Evolutionary conservation across 331 rosid genomes (phyloP).

Genomic region (Pyrus hybrid): DNA sequence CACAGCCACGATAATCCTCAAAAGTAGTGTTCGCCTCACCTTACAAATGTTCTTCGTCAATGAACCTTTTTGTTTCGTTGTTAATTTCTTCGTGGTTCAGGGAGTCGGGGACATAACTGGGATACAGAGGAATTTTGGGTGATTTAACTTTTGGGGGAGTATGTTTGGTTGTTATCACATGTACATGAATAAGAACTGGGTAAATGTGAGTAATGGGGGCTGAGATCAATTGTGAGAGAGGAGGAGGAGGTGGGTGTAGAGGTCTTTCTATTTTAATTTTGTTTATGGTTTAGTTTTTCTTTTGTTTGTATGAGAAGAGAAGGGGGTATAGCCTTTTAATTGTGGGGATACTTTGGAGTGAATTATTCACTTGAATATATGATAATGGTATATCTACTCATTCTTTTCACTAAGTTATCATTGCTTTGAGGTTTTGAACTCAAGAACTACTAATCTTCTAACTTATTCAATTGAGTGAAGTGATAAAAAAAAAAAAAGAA

Average conservation of each 20-base stretch:
- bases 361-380: constrained; percentile 33
- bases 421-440: neutral
- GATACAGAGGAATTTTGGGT: constrained; percentile 27
- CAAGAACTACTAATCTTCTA: neutral
- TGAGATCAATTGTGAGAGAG: constrained; percentile 31
- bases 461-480: neutral
- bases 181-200: constrained; percentile 58
- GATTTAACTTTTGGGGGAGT: constrained; percentile 35
- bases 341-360: constrained; percentile 43
- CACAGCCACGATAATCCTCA: constrained; percentile 16
- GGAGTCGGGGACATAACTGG: constrained; percentile 32
- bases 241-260: constrained; percentile 11
- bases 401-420: constrained; percentile 23
- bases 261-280: neutral
- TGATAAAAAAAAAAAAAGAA: no score
- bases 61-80: constrained; percentile 19
- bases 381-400: constrained; percentile 27
- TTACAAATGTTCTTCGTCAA: constrained; percentile 8
- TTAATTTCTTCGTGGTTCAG: constrained; percentile 17
- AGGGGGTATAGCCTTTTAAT: constrained; percentile 35
- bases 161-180: constrained; percentile 42
- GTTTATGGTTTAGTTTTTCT: neutral
- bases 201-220: constrained; percentile 8
- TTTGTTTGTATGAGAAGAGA: constrained; percentile 2
- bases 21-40: constrained; percentile 15